phyloP scores from a whole-genome alignment of 805 yeast species.

The Wickerhamiella kurtzmanii region DNA sequence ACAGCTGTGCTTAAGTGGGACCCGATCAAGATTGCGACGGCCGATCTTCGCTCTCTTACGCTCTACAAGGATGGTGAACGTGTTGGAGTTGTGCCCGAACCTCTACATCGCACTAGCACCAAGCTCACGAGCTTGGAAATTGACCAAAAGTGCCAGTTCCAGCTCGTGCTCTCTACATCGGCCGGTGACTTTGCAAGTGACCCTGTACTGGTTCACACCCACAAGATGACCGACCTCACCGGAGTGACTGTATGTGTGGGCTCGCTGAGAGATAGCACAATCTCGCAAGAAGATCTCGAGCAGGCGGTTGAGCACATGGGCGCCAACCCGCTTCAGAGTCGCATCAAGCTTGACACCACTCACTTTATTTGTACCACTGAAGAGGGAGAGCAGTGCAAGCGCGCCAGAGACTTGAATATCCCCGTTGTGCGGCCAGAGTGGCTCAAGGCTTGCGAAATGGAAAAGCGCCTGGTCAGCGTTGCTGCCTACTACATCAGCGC shows the following conservation, averaged over 20 bases:
- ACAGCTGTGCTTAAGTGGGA: constrained; percentile 95
- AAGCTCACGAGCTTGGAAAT: constrained; percentile 86
- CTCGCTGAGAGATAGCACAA: constrained; percentile 44
- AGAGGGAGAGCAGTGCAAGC: constrained; percentile 58
- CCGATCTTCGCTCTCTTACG: constrained; percentile 60
- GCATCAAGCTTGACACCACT: constrained; percentile 80
- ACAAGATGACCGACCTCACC: constrained; percentile 86
- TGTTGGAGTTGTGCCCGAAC: constrained; percentile 73
- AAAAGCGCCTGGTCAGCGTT: constrained; percentile 84
- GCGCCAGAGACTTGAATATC: constrained; percentile 73
- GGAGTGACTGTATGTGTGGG: constrained; percentile 91
- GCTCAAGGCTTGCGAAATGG: constrained; percentile 85
- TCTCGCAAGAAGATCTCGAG: constrained; percentile 43
- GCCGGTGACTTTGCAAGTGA: constrained; percentile 77
- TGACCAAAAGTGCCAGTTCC: constrained; percentile 69
- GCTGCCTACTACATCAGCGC: constrained; percentile 44
- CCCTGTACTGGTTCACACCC: constrained; percentile 59
- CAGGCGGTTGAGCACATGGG: constrained; percentile 56
- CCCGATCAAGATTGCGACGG: constrained; percentile 65
- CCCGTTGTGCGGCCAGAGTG: constrained; percentile 95
- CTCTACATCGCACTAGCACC: constrained; percentile 62
- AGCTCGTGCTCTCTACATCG: constrained; percentile 68
- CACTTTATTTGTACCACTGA: constrained; percentile 74
- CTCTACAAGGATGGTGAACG: constrained; percentile 57
- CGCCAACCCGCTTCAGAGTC: constrained; percentile 61